Conservation (phyloP, 495 filamentous ascomycete genomes). For the Lophium mytilinum region DNA sequence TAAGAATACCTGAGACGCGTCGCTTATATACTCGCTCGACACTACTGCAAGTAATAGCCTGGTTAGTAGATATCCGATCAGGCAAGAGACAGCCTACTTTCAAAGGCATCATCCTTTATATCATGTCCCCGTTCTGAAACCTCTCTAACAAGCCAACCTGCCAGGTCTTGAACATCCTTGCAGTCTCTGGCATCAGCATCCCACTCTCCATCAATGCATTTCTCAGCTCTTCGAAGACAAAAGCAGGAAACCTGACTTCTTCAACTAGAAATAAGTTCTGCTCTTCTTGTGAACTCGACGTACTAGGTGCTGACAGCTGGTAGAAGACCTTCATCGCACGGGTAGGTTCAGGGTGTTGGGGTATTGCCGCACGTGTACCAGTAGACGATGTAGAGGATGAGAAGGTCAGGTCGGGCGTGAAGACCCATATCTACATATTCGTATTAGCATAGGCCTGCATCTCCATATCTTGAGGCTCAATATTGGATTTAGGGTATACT, state of each 20-base stretch:
- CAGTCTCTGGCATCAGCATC: conserved; percentile 21
- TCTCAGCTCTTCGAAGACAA: conserved; percentile 12
- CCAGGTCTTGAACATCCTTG: conserved; percentile 30
- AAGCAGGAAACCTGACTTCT: conserved; percentile 18
- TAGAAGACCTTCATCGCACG: conserved; percentile 32
- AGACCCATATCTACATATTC: conserved; percentile 26
- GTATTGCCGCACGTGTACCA: not conserved
- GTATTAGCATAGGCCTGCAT: not conserved
- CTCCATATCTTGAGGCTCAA: not conserved
- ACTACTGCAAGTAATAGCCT: no score
- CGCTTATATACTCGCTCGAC: no score
- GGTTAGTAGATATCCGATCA: no score
- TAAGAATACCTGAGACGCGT: no score
- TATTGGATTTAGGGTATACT: not conserved
- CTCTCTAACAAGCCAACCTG: conserved; percentile 28
- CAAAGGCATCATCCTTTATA: no score
- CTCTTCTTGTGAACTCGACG: conserved; percentile 1
- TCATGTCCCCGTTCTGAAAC: conserved; percentile 9
- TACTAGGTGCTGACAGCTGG: conserved; percentile 1
- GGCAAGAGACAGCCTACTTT: no score
- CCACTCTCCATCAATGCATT: conserved; percentile 14
- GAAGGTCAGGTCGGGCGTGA: conserved; percentile 30
- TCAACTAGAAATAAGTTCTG: conserved; percentile 9
- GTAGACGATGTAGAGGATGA: conserved; percentile 23
- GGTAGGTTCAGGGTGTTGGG: conserved; percentile 16